phyloP scores from a whole-genome alignment of 75 land plant genomes.

The Larix kaempferi region DNA sequence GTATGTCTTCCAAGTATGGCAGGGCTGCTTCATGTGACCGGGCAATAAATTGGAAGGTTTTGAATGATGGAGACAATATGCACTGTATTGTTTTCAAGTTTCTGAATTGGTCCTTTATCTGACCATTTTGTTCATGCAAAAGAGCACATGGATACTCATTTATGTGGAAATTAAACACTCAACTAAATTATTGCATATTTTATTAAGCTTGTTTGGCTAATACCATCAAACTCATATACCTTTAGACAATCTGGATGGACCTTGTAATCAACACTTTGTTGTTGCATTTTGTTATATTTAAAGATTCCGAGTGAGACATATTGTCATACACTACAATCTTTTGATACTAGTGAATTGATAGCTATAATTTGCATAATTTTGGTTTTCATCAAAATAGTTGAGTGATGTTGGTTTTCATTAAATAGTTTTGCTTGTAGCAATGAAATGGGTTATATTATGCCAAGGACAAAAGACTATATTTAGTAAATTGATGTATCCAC shows the following conservation, averaged over 20 bases:
- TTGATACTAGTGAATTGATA: background rate
- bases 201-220: background rate
- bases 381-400: too few relatives aligned
- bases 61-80: slow-evolving; percentile 53
- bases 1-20: slow-evolving; percentile 81
- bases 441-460: too few relatives aligned
- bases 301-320: background rate
- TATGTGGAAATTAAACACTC: background rate
- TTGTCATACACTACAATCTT: background rate
- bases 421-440: too few relatives aligned
- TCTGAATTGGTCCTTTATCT: slow-evolving; percentile 80
- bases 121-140: slow-evolving; percentile 26
- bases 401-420: too few relatives aligned
- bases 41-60: slow-evolving; percentile 87
- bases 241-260: background rate
- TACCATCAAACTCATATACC: background rate
- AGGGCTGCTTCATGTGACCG: slow-evolving; percentile 73
- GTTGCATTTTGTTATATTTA: slow-evolving; percentile 4
- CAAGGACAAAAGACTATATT: too few relatives aligned
- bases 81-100: slow-evolving; percentile 80
- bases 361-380: background rate
- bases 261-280: background rate
- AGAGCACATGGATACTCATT: slow-evolving; percentile 25
- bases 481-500: too few relatives aligned
- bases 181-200: background rate